Conservation (phyloP, 257 asterid species). For the Solanum stenotomum region DNA sequence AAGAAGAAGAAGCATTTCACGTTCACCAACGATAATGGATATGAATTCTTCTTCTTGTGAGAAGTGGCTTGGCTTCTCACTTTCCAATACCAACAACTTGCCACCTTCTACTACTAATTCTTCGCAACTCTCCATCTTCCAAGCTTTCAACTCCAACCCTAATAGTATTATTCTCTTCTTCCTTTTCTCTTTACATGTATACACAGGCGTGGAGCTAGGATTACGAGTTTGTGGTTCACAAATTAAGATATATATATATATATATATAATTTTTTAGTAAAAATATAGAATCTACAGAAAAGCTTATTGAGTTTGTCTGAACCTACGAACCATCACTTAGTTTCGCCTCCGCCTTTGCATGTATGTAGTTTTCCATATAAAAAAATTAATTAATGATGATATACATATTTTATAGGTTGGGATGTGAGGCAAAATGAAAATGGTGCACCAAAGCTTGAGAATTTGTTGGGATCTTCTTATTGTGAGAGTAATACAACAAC, state of each 20-base stretch:
- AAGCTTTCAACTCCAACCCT: constrained; percentile 28
- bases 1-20: constrained; percentile 11
- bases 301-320: too few species aligned
- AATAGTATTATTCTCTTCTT: background rate
- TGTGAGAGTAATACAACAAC: constrained; percentile 4
- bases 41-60: constrained; percentile 55
- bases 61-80: constrained; percentile 85
- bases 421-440: constrained; percentile 14
- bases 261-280: too few species aligned
- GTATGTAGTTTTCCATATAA: background rate
- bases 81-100: constrained; percentile 30
- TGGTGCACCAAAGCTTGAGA: constrained; percentile 57
- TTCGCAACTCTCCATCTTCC: constrained; percentile 29
- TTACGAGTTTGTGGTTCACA: background rate
- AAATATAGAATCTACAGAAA: too few species aligned
- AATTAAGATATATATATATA: too few species aligned
- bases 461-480: constrained; percentile 32
- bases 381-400: background rate
- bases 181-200: background rate
- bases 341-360: background rate
- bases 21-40: constrained; percentile 27
- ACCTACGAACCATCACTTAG: background rate
- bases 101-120: background rate
- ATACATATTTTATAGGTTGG: background rate
- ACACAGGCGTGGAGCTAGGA: background rate